A percentile compares a stretch with the other conserved stretches of the same genome.
These are phyloP conservation scores for Apostasia shenzhenica DNA, from an alignment of 106 monocot species.

Conservation along the genomic window DNA sequence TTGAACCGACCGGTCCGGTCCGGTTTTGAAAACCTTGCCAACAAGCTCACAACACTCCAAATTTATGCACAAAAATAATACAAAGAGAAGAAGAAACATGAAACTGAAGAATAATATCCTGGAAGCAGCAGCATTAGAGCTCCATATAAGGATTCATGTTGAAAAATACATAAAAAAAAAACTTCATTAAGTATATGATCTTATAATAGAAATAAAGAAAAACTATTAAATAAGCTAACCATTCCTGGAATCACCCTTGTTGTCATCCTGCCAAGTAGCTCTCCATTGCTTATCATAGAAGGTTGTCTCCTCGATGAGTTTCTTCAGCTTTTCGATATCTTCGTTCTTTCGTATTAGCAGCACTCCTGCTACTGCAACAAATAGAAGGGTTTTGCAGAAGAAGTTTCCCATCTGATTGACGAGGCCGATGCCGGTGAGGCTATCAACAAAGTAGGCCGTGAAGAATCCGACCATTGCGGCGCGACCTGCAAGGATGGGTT, in stretches of 20 bases:
- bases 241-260: conserved; percentile 18
- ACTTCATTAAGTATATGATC: not conserved
- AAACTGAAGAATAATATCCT: too few species aligned
- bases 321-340: conserved; percentile 70
- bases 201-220: not conserved
- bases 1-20: too few species aligned
- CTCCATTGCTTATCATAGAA: conserved; percentile 95
- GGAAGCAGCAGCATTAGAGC: too few species aligned
- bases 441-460: conserved; percentile 80
- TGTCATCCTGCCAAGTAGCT: conserved; percentile 76
- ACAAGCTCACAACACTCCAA: too few species aligned
- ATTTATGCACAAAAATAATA: too few species aligned
- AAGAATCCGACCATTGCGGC: conserved; percentile 90
- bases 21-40: too few species aligned
- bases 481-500: conserved; percentile 37
- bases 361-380: conserved; percentile 49
- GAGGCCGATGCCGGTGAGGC: conserved; percentile 67
- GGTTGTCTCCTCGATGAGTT: conserved; percentile 65
- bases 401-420: conserved; percentile 85
- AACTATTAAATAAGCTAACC: conserved; percentile 2
- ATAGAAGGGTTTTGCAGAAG: conserved; percentile 81
- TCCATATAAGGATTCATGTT: too few species aligned
- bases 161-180: not conserved
- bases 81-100: too few species aligned
- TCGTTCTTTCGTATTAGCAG: conserved; percentile 65